Evolutionary conservation across 2,329 filamentous ascomycete genomes (phyloP).

Genomic region (Epichloe brachyelytri): DNA sequence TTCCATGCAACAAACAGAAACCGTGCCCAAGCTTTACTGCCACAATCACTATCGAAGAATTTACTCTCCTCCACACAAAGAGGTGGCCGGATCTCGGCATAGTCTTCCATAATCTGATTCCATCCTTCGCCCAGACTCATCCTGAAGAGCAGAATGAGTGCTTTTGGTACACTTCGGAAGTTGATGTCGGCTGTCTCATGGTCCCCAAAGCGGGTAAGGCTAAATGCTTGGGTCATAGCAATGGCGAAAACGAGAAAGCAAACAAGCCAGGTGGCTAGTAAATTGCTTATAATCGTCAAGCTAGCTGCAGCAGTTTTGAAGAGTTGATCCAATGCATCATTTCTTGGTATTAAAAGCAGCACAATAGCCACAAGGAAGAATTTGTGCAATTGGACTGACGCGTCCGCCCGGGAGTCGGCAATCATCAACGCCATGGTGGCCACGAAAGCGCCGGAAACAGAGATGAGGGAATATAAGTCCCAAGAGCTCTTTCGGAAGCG

Average conservation of each 20-base stretch:
- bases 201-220: constrained; percentile 73
- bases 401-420: constrained; percentile 41
- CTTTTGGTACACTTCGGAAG: constrained; percentile 86
- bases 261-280: constrained; percentile 93
- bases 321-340: constrained; percentile 91
- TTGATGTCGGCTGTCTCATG: constrained; percentile 71
- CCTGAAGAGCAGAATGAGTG: constrained; percentile 82
- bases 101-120: constrained; percentile 97
- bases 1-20: constrained; percentile 94
- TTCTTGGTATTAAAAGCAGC: constrained; percentile 82
- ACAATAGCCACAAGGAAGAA: constrained; percentile 85
- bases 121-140: constrained; percentile 92
- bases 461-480: constrained; percentile 79
- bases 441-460: constrained; percentile 64
- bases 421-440: constrained; percentile 71
- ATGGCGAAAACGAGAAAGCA: constrained; percentile 95
- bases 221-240: constrained; percentile 89
- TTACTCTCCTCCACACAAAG: constrained; percentile 59
- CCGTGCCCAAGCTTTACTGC: constrained; percentile 78
- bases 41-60: constrained; percentile 87
- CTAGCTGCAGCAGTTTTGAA: constrained; percentile 98
- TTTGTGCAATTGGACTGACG: constrained; percentile 77
- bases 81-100: constrained; percentile 64
- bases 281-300: constrained; percentile 77
- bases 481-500: constrained; percentile 87